A percentile compares a stretch with the other conserved stretches of the same genome.
Evolutionary conservation across 192 early-diverging fungal genomes (phyloP).

Genomic region (Martensiomyces pterosporus): DNA sequence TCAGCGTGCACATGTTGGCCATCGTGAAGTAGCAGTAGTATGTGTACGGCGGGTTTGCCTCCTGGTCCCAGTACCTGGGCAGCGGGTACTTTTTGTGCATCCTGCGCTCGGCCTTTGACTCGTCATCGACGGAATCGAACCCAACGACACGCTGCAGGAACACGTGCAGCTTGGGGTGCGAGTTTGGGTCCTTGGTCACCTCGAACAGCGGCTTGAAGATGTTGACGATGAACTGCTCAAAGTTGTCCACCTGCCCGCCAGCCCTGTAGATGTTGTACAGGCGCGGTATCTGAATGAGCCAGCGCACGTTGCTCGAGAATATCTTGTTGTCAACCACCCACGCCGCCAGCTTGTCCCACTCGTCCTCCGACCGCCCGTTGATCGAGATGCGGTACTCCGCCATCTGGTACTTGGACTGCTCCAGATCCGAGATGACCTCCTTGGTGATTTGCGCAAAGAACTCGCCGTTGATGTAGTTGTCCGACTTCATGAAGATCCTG

Average conservation of each 20-base stretch:
- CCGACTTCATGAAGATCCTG: constrained; percentile 88
- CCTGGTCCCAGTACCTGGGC: constrained; percentile 52
- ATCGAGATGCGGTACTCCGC: constrained; percentile 85
- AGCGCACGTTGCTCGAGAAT: constrained; percentile 81
- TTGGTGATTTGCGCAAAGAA: constrained; percentile 86
- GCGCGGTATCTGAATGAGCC: constrained; percentile 83
- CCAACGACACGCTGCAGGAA: constrained; percentile 86
- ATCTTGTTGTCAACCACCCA: constrained; percentile 87
- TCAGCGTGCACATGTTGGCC: constrained; percentile 72
- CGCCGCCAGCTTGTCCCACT: constrained; percentile 86
- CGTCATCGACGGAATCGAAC: constrained; percentile 87
- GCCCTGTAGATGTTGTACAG: constrained; percentile 77
- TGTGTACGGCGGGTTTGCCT: constrained; percentile 77
- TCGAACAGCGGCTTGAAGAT: constrained; percentile 83
- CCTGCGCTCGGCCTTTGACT: constrained; percentile 72
- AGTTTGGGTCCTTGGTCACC: constrained; percentile 70
- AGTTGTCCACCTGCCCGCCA: constrained; percentile 55
- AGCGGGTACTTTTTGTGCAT: constrained; percentile 70
- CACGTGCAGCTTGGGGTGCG: constrained; percentile 78
- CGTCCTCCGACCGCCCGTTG: constrained; percentile 68
- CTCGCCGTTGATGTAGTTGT: constrained; percentile 74
- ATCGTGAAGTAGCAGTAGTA: constrained; percentile 86
- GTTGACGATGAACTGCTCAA: constrained; percentile 71
- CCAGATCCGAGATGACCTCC: constrained; percentile 80
- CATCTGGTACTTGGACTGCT: constrained; percentile 84